Evolutionary conservation across 495 filamentous ascomycete species (phyloP).

Genomic region (Penicillium subrubescens): DNA sequence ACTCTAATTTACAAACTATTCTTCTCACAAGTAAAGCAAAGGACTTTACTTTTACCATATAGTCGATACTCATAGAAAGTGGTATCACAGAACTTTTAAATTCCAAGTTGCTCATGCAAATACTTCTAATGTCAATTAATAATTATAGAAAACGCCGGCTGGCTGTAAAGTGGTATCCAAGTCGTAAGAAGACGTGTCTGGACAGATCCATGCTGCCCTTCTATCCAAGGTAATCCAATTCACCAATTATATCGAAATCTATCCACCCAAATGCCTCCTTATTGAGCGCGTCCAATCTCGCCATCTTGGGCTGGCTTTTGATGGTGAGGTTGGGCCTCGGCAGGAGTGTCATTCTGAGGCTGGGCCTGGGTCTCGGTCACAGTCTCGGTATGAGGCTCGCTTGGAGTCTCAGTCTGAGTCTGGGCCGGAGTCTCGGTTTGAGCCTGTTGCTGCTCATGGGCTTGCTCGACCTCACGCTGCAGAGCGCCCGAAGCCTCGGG

Average conservation of each 20-base stretch:
- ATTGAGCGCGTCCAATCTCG: slow-evolving; percentile 10
- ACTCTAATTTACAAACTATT: no score
- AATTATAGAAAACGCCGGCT: slow-evolving; percentile 2
- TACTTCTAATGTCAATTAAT: background rate
- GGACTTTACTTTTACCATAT: background rate
- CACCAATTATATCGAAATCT: background rate
- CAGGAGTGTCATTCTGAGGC: background rate
- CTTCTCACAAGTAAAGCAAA: no score
- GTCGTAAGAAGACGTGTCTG: slow-evolving; percentile 7
- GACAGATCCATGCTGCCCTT: slow-evolving; percentile 4
- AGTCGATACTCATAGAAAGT: background rate
- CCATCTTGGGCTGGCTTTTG: background rate
- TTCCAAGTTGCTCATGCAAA: background rate
- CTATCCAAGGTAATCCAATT: background rate
- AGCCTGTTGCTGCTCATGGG: background rate
- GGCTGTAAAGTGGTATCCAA: background rate
- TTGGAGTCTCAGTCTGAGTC: no score
- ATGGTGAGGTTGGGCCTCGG: background rate
- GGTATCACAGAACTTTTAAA: background rate
- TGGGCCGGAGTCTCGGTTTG: background rate
- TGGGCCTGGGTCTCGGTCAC: background rate
- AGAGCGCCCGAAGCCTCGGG: background rate
- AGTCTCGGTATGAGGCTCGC: background rate
- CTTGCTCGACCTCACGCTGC: background rate
- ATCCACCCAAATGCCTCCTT: background rate